Evolutionary conservation across 1,284 basidiomycete species (phyloP).

Genomic region (Vanrija sp.): DNA sequence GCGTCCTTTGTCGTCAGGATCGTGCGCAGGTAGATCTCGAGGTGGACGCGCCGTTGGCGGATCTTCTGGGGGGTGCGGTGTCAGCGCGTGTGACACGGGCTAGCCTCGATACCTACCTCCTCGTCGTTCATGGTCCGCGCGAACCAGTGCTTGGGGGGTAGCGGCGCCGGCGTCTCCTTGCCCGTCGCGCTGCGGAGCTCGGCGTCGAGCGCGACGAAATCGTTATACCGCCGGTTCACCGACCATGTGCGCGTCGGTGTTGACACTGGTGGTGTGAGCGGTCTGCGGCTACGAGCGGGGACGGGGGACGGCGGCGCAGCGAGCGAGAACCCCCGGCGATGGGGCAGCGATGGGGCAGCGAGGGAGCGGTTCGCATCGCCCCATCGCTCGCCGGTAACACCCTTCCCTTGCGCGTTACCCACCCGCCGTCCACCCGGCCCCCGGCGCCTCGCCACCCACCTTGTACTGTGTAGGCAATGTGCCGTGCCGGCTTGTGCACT

Average conservation of each 20-base stretch:
- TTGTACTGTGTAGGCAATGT: slow-evolving; percentile 48
- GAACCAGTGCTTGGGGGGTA: slow-evolving; percentile 76
- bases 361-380: no score
- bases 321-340: no score
- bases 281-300: background rate
- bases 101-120: slow-evolving; percentile 40
- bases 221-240: slow-evolving; percentile 88
- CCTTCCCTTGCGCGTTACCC: no score
- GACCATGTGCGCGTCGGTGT: slow-evolving; percentile 70
- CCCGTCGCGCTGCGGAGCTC: slow-evolving; percentile 70
- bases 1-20: slow-evolving; percentile 76
- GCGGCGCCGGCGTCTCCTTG: slow-evolving; percentile 64
- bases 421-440: no score
- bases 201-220: slow-evolving; percentile 80
- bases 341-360: no score
- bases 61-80: slow-evolving; percentile 51
- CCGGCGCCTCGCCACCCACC: slow-evolving; percentile 21
- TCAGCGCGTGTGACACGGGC: background rate
- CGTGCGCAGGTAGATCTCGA: slow-evolving; percentile 81
- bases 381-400: no score
- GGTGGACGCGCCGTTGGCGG: slow-evolving; percentile 66
- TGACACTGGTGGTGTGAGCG: slow-evolving; percentile 31
- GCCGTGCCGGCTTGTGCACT: slow-evolving; percentile 39
- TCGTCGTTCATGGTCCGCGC: slow-evolving; percentile 41
- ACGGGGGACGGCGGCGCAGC: background rate